Evolutionary conservation across 441 rosid species (phyloP), one percentile per base, ranked within the genome.

Genomic region (Theobroma grandiflorum): DNA sequence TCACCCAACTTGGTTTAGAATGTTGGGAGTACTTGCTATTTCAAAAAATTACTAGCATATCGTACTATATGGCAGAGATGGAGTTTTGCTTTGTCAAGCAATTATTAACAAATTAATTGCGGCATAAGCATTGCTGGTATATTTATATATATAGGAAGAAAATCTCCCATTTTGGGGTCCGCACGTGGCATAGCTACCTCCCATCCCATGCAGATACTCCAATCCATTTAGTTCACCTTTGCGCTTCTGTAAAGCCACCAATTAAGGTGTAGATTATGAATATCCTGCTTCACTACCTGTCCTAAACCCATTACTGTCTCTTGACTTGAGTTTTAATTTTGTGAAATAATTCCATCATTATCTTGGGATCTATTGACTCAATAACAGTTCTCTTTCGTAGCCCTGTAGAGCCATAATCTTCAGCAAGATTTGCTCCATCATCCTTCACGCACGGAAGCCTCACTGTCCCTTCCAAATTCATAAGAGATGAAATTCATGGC

Each of bases 401-500:
- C 49, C 33, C 59, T 49, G 66, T 49, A 74, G 76, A 59, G 81
- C 79, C 84, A 73, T 6, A 73, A 57, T 82, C 81, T 78, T 31
- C 2, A 26, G 50, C 42, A 49, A 71, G 59, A 71, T 71, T 15
- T 50, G 74, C 59, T 16, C 4, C 75, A 71, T 71, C 59, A 71
- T 33, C 59, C 14, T 33, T 50, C 66, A 7, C 75, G 53, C 14
- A 6, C 49, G 10, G 31, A 70, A 9, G 37, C 58, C 74, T 26
- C 52, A 49, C n/a, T 74, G 76, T 78, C 79, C 26, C 79, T 74
- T 78, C 76, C 47, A 62, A 67, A 16, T 78, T 78, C 66, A 67
- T 58, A 67, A 40, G 66, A 82, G 55, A 65, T 55, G 43, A 52
- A 8, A 22, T 63, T n/a, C 53, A 57, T 40, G 71, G 33, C 31